These are phyloP conservation scores for Pyronema omphalodes DNA, from an alignment of 495 filamentous ascomycete species.

Conservation along the genomic window DNA sequence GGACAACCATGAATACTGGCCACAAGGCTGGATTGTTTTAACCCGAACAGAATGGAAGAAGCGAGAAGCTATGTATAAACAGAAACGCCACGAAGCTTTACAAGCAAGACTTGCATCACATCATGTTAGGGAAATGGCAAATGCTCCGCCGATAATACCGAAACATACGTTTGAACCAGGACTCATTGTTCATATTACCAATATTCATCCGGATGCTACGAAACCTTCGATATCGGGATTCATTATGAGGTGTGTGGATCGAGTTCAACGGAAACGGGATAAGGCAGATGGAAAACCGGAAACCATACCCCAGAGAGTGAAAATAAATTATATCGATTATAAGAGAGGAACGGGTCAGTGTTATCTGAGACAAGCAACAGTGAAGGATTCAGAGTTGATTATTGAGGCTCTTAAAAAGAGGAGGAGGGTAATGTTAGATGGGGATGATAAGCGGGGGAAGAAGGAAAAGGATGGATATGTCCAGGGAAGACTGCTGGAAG, in stretches of 20 bases:
- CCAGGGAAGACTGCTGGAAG: slow-evolving; percentile 10
- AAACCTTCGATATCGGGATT: slow-evolving; percentile 18
- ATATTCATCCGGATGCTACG: slow-evolving; percentile 11
- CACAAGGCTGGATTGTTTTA: slow-evolving; percentile 27
- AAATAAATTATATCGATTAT: slow-evolving; percentile 23
- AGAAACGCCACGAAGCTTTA: slow-evolving; percentile 3
- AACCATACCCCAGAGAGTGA: not conserved
- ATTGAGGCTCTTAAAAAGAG: slow-evolving; percentile 15
- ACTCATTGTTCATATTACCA: slow-evolving; percentile 18
- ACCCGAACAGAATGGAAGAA: slow-evolving; percentile 23
- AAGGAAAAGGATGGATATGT: slow-evolving; percentile 15
- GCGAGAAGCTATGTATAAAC: slow-evolving; percentile 17
- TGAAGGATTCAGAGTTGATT: slow-evolving; percentile 17
- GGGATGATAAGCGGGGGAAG: slow-evolving; percentile 14
- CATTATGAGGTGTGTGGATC: slow-evolving; percentile 12
- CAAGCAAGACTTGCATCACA: not conserved
- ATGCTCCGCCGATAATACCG: not conserved
- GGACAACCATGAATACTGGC: slow-evolving; percentile 17
- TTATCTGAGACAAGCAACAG: slow-evolving; percentile 12
- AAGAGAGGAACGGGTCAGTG: slow-evolving; percentile 15
- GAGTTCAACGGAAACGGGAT: slow-evolving; percentile 10
- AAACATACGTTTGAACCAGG: slow-evolving; percentile 9
- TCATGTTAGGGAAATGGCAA: not conserved
- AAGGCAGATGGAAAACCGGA: slow-evolving; percentile 4
- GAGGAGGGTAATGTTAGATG: slow-evolving; percentile 15